Percentiles rank a stretch among this genome's conserved stretches.
phyloP scores from a whole-genome alignment of 176 grass and related monocot genomes.

The Avena atlantica region DNA sequence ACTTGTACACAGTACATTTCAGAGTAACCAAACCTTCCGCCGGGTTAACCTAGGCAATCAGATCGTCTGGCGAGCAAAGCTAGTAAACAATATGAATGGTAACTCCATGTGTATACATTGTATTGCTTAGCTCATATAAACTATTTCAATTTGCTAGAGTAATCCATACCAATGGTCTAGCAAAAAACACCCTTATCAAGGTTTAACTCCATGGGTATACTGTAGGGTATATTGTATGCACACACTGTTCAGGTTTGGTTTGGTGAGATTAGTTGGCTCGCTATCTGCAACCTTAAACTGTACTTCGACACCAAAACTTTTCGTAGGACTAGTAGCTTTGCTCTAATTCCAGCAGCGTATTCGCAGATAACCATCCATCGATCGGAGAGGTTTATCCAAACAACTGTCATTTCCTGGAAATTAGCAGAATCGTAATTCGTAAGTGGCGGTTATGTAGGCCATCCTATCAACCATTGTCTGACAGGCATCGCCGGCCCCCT shows the following conservation, averaged over 20 bases:
- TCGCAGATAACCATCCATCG: neutral
- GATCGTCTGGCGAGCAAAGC: neutral
- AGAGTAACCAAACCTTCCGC: neutral
- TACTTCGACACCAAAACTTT: neutral
- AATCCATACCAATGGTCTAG: neutral
- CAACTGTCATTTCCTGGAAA: neutral
- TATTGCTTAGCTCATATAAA: no score
- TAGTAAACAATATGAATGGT: neutral
- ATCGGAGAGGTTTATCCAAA: conserved; percentile 34
- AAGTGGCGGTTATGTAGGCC: neutral
- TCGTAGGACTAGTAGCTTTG: neutral
- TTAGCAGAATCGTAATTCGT: no score
- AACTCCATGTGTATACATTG: neutral
- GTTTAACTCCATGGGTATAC: no score
- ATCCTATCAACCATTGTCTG: neutral
- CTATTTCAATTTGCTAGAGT: no score
- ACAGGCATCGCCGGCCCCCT: neutral
- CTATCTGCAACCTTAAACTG: neutral
- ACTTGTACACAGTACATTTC: neutral
- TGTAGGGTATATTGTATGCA: no score
- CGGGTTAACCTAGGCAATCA: neutral
- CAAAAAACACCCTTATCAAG: no score
- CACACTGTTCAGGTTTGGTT: no score
- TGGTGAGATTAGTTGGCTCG: neutral
- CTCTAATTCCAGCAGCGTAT: neutral